phyloP scores from a whole-genome alignment of 2,329 filamentous ascomycete genomes.

The Cladorrhinum sp. region DNA sequence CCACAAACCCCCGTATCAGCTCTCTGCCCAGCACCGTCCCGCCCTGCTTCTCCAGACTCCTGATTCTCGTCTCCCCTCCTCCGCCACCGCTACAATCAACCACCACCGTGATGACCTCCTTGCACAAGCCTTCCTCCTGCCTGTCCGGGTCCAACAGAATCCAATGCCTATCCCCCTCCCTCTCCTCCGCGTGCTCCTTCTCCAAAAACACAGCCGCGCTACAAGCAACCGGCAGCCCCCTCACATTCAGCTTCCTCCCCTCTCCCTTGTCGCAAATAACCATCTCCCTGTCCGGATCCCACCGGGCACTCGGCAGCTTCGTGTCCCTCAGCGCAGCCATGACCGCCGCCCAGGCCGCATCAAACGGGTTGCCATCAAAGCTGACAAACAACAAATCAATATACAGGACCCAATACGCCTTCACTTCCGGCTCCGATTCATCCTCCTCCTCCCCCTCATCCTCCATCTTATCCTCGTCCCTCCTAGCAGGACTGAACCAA shows the following conservation, averaged over 20 bases:
- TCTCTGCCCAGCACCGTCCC: conserved; percentile 66
- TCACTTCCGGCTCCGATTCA: conserved; percentile 46
- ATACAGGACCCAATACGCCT: conserved; percentile 92
- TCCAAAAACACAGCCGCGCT: conserved; percentile 77
- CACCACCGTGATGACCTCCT: conserved; percentile 78
- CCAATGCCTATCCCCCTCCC: conserved; percentile 57
- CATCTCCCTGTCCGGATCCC: conserved; percentile 76
- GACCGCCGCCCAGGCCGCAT: conserved; percentile 83
- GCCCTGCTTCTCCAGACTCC: conserved; percentile 79
- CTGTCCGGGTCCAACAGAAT: conserved; percentile 83
- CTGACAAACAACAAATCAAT: conserved; percentile 94
- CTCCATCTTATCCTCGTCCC: conserved; percentile 32
- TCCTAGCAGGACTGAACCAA: conserved; percentile 52
- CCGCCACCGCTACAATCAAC: conserved; percentile 58
- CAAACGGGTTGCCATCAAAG: conserved; percentile 86
- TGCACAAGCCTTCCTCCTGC: conserved; percentile 81
- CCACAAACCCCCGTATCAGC: conserved; percentile 58
- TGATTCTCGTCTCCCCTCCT: conserved; percentile 53
- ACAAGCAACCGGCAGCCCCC: conserved; percentile 68
- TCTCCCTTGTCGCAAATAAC: conserved; percentile 66
- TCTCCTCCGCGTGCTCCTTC: conserved; percentile 46
- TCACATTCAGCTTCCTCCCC: conserved; percentile 56
- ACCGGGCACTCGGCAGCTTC: conserved; percentile 72
- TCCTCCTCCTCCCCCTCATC: conserved; percentile 27
- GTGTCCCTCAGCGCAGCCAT: conserved; percentile 78